Evolutionary conservation across 306 rosid genomes (phyloP).

Genomic region (Dryas drummondii): DNA sequence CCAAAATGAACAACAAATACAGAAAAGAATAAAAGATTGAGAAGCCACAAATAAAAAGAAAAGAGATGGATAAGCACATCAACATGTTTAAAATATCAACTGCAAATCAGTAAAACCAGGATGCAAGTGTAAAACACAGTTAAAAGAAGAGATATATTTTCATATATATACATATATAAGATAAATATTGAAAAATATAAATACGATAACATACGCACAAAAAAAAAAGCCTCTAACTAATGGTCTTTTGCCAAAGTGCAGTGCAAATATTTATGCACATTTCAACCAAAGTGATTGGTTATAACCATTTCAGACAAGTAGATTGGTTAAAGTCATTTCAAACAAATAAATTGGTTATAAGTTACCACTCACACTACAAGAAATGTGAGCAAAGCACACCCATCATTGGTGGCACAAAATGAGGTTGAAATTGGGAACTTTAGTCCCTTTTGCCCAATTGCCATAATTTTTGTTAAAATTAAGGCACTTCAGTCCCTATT

Average conservation of each 20-base stretch:
- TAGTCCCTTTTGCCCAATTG: no score
- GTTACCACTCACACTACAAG: no score
- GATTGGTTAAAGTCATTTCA: background rate
- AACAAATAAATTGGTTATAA: background rate
- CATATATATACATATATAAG: background rate
- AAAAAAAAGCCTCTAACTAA: background rate
- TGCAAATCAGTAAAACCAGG: background rate
- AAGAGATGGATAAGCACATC: background rate
- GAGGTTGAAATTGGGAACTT: no score
- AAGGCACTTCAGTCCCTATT: no score
- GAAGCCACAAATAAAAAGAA: background rate
- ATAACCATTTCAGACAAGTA: no score
- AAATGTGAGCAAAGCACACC: no score
- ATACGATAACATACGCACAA: background rate
- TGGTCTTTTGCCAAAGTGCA: background rate
- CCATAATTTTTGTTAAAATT: no score
- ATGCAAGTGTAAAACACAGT: background rate
- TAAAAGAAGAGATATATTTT: background rate
- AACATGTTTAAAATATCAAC: background rate
- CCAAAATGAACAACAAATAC: slow-evolving; percentile 13
- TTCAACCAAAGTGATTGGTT: background rate
- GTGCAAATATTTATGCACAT: no score
- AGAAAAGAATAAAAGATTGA: background rate
- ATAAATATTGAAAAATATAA: background rate
- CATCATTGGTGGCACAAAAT: no score